phyloP scores from a whole-genome alignment of 169 alveolate genomes.

The Eimeria acervulina region DNA sequence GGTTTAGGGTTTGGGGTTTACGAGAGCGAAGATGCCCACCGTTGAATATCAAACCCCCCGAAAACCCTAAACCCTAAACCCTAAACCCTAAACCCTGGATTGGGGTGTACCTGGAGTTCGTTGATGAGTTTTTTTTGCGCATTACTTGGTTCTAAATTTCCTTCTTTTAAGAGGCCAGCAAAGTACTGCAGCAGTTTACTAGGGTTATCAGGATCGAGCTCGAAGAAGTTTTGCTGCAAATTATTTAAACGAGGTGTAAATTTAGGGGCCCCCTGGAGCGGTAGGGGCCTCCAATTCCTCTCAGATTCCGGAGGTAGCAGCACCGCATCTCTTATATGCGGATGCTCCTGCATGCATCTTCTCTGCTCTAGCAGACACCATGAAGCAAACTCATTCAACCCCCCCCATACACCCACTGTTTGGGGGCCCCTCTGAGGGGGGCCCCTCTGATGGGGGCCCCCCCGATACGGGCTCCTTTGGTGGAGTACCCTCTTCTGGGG shows the following conservation, averaged over 20 bases:
- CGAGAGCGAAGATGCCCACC: too few species aligned
- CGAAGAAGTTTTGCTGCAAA: slow-evolving; percentile 8
- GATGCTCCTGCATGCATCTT: neutral
- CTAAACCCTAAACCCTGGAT: too few species aligned
- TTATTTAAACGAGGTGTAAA: neutral
- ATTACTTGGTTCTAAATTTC: slow-evolving; percentile 55
- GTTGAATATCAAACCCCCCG: too few species aligned
- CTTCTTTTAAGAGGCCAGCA: neutral
- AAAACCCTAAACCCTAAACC: slow-evolving; percentile 27
- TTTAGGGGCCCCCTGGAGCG: slow-evolving; percentile 43
- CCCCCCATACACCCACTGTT: too few species aligned
- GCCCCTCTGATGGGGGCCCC: too few species aligned
- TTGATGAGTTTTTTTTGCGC: slow-evolving; percentile 64
- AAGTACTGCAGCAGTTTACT: slow-evolving; percentile 27
- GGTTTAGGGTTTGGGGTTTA: too few species aligned
- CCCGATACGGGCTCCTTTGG: neutral
- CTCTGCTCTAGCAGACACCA: neutral
- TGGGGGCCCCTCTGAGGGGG: too few species aligned
- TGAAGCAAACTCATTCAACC: too few species aligned
- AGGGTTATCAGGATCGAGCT: slow-evolving; percentile 63
- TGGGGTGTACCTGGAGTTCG: slow-evolving; percentile 53
- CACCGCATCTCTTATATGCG: neutral
- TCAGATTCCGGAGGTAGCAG: neutral
- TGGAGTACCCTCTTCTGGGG: too few species aligned
- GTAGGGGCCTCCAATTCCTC: neutral